Evolutionary conservation across 2,329 filamentous ascomycete genomes (phyloP).

Genomic region (Parafenestella ontariensis): DNA sequence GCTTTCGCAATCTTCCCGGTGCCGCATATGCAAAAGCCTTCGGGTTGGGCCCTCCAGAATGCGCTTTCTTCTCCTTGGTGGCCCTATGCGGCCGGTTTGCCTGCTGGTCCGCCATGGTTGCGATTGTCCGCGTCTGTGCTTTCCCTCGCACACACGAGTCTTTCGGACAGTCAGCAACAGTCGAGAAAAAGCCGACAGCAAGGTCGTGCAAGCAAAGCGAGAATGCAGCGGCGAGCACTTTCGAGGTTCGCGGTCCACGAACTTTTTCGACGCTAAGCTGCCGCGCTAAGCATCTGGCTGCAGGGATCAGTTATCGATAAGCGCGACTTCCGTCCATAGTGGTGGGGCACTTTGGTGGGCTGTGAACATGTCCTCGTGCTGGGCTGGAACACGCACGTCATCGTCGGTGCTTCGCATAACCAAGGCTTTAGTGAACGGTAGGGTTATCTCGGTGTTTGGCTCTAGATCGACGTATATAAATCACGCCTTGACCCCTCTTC

Average conservation of each 20-base stretch:
- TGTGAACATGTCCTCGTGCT: slow-evolving; percentile 8
- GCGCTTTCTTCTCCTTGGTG: slow-evolving; percentile 87
- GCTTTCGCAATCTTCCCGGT: slow-evolving; percentile 79
- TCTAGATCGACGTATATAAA: slow-evolving; percentile 30
- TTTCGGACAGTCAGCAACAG: not conserved
- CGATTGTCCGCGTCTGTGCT: not conserved
- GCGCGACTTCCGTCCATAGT: not conserved
- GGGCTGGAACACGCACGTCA: slow-evolving; percentile 27
- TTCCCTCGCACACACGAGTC: not conserved
- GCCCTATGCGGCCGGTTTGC: slow-evolving; percentile 83
- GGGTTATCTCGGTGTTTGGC: not conserved
- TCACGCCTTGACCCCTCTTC: slow-evolving; percentile 18
- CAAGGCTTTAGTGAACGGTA: slow-evolving; percentile 29
- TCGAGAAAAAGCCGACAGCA: not conserved
- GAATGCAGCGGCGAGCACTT: slow-evolving; percentile 12
- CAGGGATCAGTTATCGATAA: slow-evolving; percentile 49
- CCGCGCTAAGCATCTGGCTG: slow-evolving; percentile 28
- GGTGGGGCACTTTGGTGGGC: slow-evolving; percentile 17
- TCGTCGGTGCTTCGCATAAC: slow-evolving; percentile 26
- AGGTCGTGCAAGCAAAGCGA: slow-evolving; percentile 11
- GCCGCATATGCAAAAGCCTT: slow-evolving; percentile 89
- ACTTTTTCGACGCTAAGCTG: slow-evolving; percentile 37
- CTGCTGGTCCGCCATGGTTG: slow-evolving; percentile 68
- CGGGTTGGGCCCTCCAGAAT: slow-evolving; percentile 74
- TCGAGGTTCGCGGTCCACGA: slow-evolving; percentile 9